Base-by-base conservation (phyloP, 805 yeast species). In the Wickerhamomyces xylosicus region DNA sequence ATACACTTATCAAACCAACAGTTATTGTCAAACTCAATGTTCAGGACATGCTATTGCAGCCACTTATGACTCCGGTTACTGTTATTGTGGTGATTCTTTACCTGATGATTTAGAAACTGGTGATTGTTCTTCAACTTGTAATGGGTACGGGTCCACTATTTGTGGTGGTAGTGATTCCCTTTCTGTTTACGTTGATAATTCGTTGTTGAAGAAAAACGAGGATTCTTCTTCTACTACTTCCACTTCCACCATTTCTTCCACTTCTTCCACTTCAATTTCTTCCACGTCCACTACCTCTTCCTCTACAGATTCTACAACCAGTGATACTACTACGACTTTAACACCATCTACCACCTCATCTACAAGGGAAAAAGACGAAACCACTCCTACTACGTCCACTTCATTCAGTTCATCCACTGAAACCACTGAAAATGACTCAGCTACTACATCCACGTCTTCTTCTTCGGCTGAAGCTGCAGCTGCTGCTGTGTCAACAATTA, bases 31-130 rank as follows among this genome's bases (percentile, higher is more conserved):
- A 41, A 46, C 50, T 7, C 62, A 64, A 44, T 80, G 95, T 59
- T 48, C 58, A 40, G 38, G 70, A 8, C 62, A 58, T 50, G 59
- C 63, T 17, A 64, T 68, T 16, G 71, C 70, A 33, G 87, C 81
- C 3, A 54, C 74, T 27, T 54, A 67, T 11, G 57, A 66, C 37
- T 85, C 86, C 8, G 50, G 64, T 19, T 56, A 58, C 16, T 84
- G 95, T 57, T 81, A 71, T 51, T 84, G 95, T 57, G 90, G 90
- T 20, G 61, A 69, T 49, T 44, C 61, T 1, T 52, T 65, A 3
- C 66, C 75, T 3, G 39, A 57, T 7, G 46, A 63, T 3, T 46
- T 53, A 10, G 42, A 49, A 3, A 22, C 59, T 14, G 52, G 58
- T 3, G 43, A 52, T 33, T 80, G 87, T 58, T 44, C 54, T 37